These are phyloP conservation scores for Cercospora brassicicola DNA, from an alignment of 2,329 filamentous ascomycete species.

Conservation along the genomic window DNA sequence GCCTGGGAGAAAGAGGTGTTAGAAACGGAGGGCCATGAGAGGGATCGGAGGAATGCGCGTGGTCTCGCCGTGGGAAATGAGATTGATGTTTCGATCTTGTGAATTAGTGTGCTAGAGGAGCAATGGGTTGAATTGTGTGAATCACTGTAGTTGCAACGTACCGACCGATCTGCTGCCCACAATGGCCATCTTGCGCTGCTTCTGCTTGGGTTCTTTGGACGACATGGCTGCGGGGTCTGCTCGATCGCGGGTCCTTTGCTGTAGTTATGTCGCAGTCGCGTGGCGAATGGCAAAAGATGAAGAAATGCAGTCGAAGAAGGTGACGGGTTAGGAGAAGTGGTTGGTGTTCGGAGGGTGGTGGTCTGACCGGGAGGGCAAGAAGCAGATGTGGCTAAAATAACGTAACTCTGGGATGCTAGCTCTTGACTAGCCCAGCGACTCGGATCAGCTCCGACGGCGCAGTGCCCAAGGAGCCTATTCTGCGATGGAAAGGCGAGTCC, in stretches of 20 bases:
- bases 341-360: background rate
- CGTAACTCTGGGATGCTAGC: background rate
- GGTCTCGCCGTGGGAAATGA: background rate
- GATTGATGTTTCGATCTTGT: background rate
- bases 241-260: background rate
- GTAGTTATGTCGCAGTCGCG: background rate
- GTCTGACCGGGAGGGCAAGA: background rate
- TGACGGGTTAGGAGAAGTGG: background rate
- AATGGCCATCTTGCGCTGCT: slow-evolving; percentile 93
- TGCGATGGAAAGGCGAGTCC: background rate
- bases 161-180: slow-evolving; percentile 91
- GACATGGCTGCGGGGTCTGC: background rate
- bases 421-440: slow-evolving; percentile 2
- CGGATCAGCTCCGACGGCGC: slow-evolving; percentile 1
- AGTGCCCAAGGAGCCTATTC: background rate
- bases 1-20: slow-evolving; percentile 56
- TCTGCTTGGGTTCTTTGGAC: slow-evolving; percentile 67
- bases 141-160: slow-evolving; percentile 47
- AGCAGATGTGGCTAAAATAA: background rate
- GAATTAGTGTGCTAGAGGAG: background rate
- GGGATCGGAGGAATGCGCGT: background rate
- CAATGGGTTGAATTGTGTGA: background rate
- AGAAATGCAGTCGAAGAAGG: background rate
- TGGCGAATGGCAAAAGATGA: background rate
- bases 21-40: background rate